Evolutionary conservation across 192 early-diverging fungal genomes (phyloP), one percentile per base, ranked within the genome.

Genomic region (Dissophora ornata): DNA sequence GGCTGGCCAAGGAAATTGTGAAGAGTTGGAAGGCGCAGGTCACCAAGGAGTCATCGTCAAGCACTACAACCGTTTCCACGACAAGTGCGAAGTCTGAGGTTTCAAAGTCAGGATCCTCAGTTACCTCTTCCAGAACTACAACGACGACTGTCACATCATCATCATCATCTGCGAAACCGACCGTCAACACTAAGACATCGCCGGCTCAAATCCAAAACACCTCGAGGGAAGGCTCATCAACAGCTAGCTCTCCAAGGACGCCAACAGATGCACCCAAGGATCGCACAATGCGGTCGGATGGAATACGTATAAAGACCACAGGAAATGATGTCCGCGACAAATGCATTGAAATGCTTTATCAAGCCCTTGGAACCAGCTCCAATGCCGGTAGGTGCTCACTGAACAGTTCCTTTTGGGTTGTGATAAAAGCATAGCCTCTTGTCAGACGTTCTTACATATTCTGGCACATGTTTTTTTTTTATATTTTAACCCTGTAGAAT

Each of bases 11-110:
- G 64, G 87, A 83, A 40, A 82, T 94, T 42, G 90, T 96, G 4
- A 82, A 84, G 63, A 93, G 91, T 47, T 97, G 95, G 95, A 96
- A 95, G 79, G 82, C 84, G 25, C 93, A 95, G 52, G 84, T 89
- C 75, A 79, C 66, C 21, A 69, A 48, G 15, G 74, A 69, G 19
- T 40, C 47, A n/a, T 56, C 63, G 2, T 48, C 77, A n/a, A 80
- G 69, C 34, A 64, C 71, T 5, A 71, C 70, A 34, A 65, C 69
- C 5, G 60, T 77, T 25, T 63, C 36, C 22, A 58, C 80, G 32
- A 45, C 46, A 4, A 44, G 59, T 9, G 40, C 32, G 42, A 62
- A 62, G 45, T 15, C 45, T n/a, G 47, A 54, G 12, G 26, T 21
- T 0, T 38, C 40, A 38, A 63, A 42, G 38, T 61, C 79, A n/a